Evolutionary conservation across 2,329 filamentous ascomycete species (phyloP), one percentile per base, ranked within the genome.

Genomic region (Arthrobotrys megalospora): DNA sequence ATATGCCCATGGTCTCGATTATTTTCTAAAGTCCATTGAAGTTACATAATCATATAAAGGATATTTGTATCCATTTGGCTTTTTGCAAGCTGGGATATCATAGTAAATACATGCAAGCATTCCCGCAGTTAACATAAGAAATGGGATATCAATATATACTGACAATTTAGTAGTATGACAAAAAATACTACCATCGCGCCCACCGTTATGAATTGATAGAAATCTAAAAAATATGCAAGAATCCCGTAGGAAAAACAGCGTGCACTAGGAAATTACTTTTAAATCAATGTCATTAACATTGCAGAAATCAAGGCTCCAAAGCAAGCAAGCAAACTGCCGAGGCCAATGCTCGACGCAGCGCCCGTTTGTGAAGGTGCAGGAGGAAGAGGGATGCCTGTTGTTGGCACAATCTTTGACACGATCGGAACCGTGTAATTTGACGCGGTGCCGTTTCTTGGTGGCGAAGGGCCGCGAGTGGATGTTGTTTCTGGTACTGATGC

Each of bases 301-400:
- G 75, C 66, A 11, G 75, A 72, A 38, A 78, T 19, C 11, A 78
- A 38, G 0, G 75, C 67, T n/a, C 75, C 63, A n/a, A 78, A 38
- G 21, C 67, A 78, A 55, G 53, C 36, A 43, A 65, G 12, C 4
- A 67, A 38, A 24, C 75, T 48, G 45, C 67, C 71, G 43, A 78
- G 62, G 14, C 67, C 38, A 14, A 78, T 63, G 55, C 53, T 78
- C 67, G 67, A 55, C 6, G 75, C 75, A 24, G 52, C 24, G 10
- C 66, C 67, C 14, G 67, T 67, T 43, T 68, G 43, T 16, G 58
- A 32, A 10, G 75, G 50, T 16, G 52, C 67, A 3, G 67, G 60
- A 3, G 41, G 28, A 10, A 78, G 19, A 6, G 66, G 58, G 7
- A 71, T 38, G n/a, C 73, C 60, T 16, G 60, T 70, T 45, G 73